phyloP scores from a whole-genome alignment of 257 asterid species.

The Avicennia marina region DNA sequence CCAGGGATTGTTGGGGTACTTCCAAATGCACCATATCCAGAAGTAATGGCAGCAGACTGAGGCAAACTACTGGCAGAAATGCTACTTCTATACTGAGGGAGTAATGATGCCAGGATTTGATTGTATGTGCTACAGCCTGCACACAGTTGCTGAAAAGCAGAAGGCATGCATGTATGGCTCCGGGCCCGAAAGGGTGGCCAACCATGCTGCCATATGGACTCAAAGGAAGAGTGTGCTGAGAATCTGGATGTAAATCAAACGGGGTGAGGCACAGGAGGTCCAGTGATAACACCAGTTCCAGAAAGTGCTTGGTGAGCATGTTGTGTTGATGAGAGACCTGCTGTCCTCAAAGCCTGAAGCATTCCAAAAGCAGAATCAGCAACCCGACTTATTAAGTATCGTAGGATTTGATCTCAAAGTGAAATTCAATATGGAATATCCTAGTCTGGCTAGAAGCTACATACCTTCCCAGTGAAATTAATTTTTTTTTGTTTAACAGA shows the following conservation, averaged over 20 bases:
- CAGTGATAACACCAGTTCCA: slow-evolving; percentile 62
- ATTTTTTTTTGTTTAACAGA: too few species aligned
- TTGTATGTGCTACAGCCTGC: slow-evolving; percentile 69
- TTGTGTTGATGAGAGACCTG: slow-evolving; percentile 51
- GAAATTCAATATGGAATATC: background rate
- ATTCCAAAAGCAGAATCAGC: slow-evolving; percentile 7
- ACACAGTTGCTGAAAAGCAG: slow-evolving; percentile 79
- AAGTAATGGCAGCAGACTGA: slow-evolving; percentile 47
- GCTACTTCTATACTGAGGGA: slow-evolving; percentile 68
- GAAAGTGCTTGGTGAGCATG: slow-evolving; percentile 48
- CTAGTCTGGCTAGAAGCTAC: background rate
- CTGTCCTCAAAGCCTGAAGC: slow-evolving; percentile 58
- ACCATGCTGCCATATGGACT: slow-evolving; percentile 80
- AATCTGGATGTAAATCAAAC: slow-evolving; percentile 72
- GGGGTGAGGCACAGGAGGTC: slow-evolving; percentile 77
- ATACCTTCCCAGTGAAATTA: background rate
- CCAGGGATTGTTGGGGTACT: slow-evolving; percentile 32
- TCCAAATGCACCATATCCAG: slow-evolving; percentile 56
- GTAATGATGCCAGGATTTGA: slow-evolving; percentile 67
- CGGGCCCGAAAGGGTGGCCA: slow-evolving; percentile 75
- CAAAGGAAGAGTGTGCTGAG: slow-evolving; percentile 79
- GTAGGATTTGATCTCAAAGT: too few species aligned
- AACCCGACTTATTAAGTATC: background rate
- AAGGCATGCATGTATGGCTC: slow-evolving; percentile 79
- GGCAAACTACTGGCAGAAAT: slow-evolving; percentile 42